Conservation (phyloP, 2,329 filamentous ascomycete genomes). For the Fusarium veterinarium region DNA sequence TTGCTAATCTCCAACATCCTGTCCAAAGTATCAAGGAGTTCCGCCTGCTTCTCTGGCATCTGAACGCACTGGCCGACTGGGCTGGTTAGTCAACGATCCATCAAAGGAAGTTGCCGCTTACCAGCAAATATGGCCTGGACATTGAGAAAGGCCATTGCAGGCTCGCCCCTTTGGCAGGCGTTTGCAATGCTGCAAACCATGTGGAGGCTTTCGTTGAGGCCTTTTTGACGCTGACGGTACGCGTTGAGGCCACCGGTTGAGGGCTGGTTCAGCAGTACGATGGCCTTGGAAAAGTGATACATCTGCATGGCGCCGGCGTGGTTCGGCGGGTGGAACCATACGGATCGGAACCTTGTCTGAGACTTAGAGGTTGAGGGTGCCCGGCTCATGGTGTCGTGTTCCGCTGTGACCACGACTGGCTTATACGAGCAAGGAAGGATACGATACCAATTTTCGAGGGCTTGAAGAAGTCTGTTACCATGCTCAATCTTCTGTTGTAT, state of each 20-base stretch:
- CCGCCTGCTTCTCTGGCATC: not conserved
- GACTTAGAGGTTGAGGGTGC: not conserved
- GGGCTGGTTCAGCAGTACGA: not conserved
- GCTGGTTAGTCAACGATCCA: not conserved
- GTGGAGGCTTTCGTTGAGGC: not conserved
- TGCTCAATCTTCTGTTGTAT: not conserved
- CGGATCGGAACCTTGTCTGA: not conserved
- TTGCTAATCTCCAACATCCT: not conserved
- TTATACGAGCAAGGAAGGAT: not conserved
- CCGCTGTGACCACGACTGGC: not conserved
- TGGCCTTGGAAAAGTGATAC: not conserved
- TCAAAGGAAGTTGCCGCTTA: not conserved
- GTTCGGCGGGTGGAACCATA: not conserved
- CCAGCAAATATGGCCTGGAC: not conserved
- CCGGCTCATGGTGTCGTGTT: not conserved
- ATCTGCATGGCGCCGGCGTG: not conserved
- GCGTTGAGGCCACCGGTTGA: not conserved
- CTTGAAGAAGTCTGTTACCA: not conserved
- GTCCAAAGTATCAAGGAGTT: not conserved
- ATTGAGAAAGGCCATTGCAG: not conserved
- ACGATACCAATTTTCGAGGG: not conserved
- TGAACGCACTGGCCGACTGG: not conserved
- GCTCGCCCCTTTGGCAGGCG: not conserved
- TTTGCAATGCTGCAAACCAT: not conserved
- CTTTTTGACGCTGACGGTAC: not conserved